phyloP scores from a whole-genome alignment of 2,329 filamentous ascomycete species.

The Plectosphaerella cucumerina region DNA sequence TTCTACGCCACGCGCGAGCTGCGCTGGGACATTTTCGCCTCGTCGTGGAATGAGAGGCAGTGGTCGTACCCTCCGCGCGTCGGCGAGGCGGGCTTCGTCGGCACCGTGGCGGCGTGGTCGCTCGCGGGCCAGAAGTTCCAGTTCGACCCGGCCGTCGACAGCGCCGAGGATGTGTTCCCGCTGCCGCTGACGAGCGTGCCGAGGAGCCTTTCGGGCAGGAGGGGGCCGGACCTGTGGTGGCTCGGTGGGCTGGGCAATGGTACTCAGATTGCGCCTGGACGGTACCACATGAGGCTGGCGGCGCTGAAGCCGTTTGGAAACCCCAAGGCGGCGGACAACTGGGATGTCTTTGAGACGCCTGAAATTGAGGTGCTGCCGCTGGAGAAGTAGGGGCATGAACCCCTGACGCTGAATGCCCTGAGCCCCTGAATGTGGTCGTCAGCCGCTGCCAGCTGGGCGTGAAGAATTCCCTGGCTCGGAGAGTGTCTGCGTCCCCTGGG shows the following conservation, averaged over 20 bases:
- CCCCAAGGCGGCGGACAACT: conserved; percentile 10
- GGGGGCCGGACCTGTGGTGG: conserved; percentile 28
- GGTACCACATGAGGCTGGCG: conserved; percentile 28
- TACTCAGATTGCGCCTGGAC: conserved; percentile 32
- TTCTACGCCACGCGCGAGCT: conserved; percentile 5
- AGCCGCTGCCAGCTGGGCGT: too few relatives aligned
- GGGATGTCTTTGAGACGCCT: conserved; percentile 14
- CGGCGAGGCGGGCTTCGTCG: conserved; percentile 5
- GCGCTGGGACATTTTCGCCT: conserved; percentile 1
- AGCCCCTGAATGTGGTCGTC: too few relatives aligned
- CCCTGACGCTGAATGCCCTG: too few relatives aligned
- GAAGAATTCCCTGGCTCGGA: too few relatives aligned
- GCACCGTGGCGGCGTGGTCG: background rate
- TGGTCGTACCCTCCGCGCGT: conserved; percentile 4
- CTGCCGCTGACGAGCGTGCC: background rate
- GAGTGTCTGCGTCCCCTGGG: too few relatives aligned
- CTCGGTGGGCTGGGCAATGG: conserved; percentile 37
- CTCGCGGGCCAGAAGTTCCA: background rate
- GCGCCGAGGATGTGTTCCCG: background rate
- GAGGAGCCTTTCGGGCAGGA: background rate
- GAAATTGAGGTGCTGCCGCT: background rate
- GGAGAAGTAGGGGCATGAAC: too few relatives aligned
- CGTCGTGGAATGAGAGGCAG: background rate
- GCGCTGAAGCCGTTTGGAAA: conserved; percentile 20
- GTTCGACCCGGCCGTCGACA: conserved; percentile 3